Percentiles rank a stretch among this genome's conserved stretches.
phyloP scores from a whole-genome alignment of 2,329 filamentous ascomycete species.

The Scolecobasidium constrictum region DNA sequence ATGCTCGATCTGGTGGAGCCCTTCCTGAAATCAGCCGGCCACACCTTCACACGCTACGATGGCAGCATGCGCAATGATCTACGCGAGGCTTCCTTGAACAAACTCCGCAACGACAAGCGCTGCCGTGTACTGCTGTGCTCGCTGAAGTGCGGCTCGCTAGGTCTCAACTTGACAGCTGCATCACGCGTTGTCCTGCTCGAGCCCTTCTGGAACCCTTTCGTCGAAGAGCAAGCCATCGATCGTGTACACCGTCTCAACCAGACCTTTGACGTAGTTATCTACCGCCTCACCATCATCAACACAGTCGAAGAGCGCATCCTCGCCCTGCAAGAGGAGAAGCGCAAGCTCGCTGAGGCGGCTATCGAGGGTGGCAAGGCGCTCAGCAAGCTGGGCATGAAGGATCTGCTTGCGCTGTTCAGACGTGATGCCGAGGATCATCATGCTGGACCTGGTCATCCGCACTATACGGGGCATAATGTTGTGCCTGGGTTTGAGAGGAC shows the following conservation, averaged over 20 bases:
- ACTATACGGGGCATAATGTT: neutral
- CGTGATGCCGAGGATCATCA: slow-evolving; percentile 44
- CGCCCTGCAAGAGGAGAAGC: slow-evolving; percentile 89
- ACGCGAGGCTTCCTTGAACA: slow-evolving; percentile 74
- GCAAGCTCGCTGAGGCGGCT: slow-evolving; percentile 78
- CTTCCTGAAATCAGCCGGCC: slow-evolving; percentile 64
- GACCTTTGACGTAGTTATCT: slow-evolving; percentile 87
- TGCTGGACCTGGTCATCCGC: slow-evolving; percentile 1
- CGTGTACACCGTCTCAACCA: slow-evolving; percentile 97
- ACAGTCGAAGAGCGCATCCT: slow-evolving; percentile 91
- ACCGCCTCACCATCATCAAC: slow-evolving; percentile 77
- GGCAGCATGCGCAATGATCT: slow-evolving; percentile 89
- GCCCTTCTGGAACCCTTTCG: slow-evolving; percentile 98
- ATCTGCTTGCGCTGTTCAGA: slow-evolving; percentile 84
- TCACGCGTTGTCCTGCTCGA: slow-evolving; percentile 90
- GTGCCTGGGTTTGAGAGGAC: slow-evolving; percentile 1
- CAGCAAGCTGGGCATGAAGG: slow-evolving; percentile 80
- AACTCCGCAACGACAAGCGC: slow-evolving; percentile 60
- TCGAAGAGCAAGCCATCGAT: slow-evolving; percentile 98
- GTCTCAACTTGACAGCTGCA: slow-evolving; percentile 88
- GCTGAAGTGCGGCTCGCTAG: slow-evolving; percentile 84
- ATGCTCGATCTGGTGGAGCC: slow-evolving; percentile 97
- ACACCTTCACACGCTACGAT: slow-evolving; percentile 83
- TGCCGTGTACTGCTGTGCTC: slow-evolving; percentile 84
- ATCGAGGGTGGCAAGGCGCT: slow-evolving; percentile 73